Base-by-base conservation (phyloP, 2,329 filamentous ascomycete species). In the Acrocalymma vagum region DNA sequence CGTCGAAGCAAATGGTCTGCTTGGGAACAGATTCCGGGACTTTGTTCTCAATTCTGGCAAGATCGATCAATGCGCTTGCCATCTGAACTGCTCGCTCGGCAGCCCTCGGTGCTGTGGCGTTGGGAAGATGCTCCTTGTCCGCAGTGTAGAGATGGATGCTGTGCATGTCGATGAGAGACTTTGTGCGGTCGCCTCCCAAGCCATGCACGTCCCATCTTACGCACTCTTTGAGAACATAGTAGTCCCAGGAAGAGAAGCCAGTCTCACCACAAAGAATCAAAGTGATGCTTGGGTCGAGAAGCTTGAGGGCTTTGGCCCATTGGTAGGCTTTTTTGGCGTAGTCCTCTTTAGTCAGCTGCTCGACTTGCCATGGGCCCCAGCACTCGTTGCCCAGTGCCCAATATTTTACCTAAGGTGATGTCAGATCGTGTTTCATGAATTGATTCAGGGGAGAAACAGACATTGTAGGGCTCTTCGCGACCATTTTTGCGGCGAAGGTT, bases 361-460 rank as follows among this genome's bases (percentile, higher is more conserved):
- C 83, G 43, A 88, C 80, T 67, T 87, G 84, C 79, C 80, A 86
- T 13, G 82, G 79, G 4, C 84, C 84, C 79, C 81, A 87, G 66
- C 78, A 78, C 58, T 86, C 83, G 69, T 94, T 94, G 8, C 89
- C 89, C 17, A 94, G 80, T 2, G 87, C 88, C 89, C 89, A 94
- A 76, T 92, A 93, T 71, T 89, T 90, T 58, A 92, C 74, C 57
- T 60, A 31, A 14, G 8, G 6, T 6, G 25, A 3, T 6, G 28
- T 53, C 27, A 56, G 48, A 14, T 6, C 10, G 10, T 26, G 34
- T 29, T 2, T 13, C 11, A n/a, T 13, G 9, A 6, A 9, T 7
- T 18, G 5, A 13, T 3, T 5, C 22, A 9, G n/a, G 11, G 15
- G 10, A 13, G 8, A 6, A 21, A 42, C 49, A 10, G 61, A 79